Percentiles rank a stretch among this genome's conserved stretches.
These are phyloP conservation scores for Passiflora organensis DNA, from an alignment of 345 rosid genomes.

Conservation along the genomic window DNA sequence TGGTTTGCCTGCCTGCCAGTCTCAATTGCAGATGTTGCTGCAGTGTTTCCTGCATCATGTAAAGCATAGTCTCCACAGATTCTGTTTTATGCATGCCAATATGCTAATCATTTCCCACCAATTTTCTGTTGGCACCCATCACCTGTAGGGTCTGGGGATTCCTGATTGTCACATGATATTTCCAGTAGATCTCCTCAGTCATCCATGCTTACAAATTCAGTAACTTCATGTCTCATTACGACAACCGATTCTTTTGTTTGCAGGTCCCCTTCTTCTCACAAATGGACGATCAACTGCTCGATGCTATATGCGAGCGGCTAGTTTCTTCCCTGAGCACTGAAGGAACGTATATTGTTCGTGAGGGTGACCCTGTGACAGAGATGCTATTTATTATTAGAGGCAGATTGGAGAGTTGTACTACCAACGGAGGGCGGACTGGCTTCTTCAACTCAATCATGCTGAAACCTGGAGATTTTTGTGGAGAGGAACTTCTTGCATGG, in stretches of 20 bases:
- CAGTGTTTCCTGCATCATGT: too few species aligned
- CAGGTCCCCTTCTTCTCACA: slow-evolving; percentile 63
- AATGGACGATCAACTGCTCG: slow-evolving; percentile 64
- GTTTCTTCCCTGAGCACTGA: slow-evolving; percentile 51
- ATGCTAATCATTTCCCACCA: neutral
- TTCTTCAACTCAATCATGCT: slow-evolving; percentile 53
- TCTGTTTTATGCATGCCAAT: neutral
- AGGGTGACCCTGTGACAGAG: slow-evolving; percentile 60
- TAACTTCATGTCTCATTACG: neutral
- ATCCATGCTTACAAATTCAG: neutral
- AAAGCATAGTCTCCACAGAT: too few species aligned
- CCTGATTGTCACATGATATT: neutral
- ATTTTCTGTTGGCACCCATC: neutral
- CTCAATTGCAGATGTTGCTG: too few species aligned
- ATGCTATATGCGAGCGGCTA: slow-evolving; percentile 58
- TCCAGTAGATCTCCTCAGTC: neutral
- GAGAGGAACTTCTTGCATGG: slow-evolving; percentile 72
- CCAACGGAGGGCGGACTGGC: slow-evolving; percentile 60
- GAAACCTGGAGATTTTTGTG: slow-evolving; percentile 58
- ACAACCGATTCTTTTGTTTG: slow-evolving; percentile 2
- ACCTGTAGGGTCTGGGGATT: neutral
- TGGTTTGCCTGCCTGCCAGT: too few species aligned
- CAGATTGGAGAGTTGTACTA: slow-evolving; percentile 53
- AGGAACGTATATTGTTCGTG: slow-evolving; percentile 56
- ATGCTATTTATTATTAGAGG: slow-evolving; percentile 60